Base-by-base conservation (phyloP, 2,329 filamentous ascomycete species). In the Claviceps citrina region DNA sequence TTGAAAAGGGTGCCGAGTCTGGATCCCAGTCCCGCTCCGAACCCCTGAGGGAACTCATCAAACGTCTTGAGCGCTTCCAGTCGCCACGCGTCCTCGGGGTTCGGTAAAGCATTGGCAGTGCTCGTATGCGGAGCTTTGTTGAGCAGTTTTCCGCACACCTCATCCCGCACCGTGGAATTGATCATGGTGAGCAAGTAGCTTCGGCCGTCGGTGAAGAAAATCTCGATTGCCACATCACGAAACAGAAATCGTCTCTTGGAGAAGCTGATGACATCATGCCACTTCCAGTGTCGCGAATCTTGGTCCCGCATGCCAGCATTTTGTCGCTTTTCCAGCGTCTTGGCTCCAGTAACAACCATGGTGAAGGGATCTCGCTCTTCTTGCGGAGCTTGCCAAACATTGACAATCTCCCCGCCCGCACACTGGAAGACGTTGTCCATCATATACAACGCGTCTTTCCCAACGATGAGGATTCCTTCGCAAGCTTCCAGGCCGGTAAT, bases 401-500 rank as follows among this genome's bases (percentile, higher is more conserved):
- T 89, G 43, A 98, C 84, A 53, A 98, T 95, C 56, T 98, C 93
- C 10, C 89, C 89, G 53, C 95, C 91, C 2, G 83, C 79, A 46
- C 89, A 78, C 54, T 96, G 89, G 56, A 98, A 96, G 53, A 94
- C 89, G 50, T 91, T 89, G 60, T 98, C 91, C 60, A 96, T 81
- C 49, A 98, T 80, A 55, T 98, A 98, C 13, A 98, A 70, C 36
- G 78, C 81, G 50, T 89, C 82, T 58, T 93, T 94, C 15, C 91
- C 91, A 31, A 96, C 71, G 40, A 98, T 93, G 26, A 98, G 67
- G 31, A 98, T 78, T 7, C 91, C 91, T 57, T 98, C 93, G 45
- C 84, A 85, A 7, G 87, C 87, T 55, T 98, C 91, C 4, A 98
- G 68, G 8, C 91, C 91, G 25, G 94, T 79, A 40, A 98, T 89